Evolutionary conservation across 208 protist species (phyloP).

Genomic region (Herpetomonas samuelpessoai): DNA sequence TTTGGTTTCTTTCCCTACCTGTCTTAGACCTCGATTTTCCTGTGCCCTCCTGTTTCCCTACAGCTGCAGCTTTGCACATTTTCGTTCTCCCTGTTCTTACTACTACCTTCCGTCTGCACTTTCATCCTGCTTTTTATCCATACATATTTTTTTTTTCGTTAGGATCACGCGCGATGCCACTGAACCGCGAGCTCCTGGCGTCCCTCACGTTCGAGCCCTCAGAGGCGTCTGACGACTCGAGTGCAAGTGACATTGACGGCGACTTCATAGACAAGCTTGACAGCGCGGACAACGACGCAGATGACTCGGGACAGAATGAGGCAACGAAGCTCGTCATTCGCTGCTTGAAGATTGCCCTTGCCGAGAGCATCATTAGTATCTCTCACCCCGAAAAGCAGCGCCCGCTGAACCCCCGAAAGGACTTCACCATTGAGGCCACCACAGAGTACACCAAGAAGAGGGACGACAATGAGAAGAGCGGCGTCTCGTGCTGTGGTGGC

Average conservation of each 20-base stretch:
- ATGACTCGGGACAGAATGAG: constrained; percentile 32
- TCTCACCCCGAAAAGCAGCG: constrained; percentile 79
- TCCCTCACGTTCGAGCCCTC: constrained; percentile 53
- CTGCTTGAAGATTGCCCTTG: constrained; percentile 81
- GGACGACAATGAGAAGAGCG: background rate
- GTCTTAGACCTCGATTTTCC: background rate
- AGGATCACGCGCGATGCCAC: constrained; percentile 25
- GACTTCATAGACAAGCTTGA: background rate
- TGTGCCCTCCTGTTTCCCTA: background rate
- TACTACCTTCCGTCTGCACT: background rate
- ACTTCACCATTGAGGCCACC: constrained; percentile 78
- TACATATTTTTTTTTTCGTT: background rate
- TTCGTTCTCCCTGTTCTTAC: background rate
- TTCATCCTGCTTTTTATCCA: background rate
- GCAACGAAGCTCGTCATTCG: constrained; percentile 64
- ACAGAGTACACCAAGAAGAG: constrained; percentile 35
- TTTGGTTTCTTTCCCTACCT: constrained; percentile 11
- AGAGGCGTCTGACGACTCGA: constrained; percentile 18
- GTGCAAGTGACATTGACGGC: background rate
- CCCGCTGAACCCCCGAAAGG: constrained; percentile 66
- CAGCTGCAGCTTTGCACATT: constrained; percentile 4
- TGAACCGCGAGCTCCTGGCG: constrained; percentile 71
- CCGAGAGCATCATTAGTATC: constrained; percentile 74
- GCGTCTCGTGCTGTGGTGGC: constrained; percentile 37
- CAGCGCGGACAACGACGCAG: constrained; percentile 4